phyloP scores from a whole-genome alignment of 179 eudicot species.

The Spinacia oleracea region DNA sequence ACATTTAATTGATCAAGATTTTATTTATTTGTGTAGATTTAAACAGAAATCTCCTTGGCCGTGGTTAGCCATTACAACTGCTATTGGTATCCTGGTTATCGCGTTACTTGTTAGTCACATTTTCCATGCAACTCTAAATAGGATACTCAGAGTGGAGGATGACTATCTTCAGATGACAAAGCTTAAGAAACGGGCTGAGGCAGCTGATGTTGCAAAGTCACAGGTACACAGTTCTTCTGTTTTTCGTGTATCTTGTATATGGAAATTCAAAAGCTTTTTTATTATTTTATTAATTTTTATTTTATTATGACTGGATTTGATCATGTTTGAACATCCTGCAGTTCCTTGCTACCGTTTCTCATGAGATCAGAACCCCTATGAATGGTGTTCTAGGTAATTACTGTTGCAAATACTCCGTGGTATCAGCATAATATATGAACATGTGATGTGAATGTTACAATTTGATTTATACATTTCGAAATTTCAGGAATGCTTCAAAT shows the following conservation, averaged over 20 bases:
- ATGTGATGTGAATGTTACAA: constrained; percentile 2
- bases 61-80: constrained; percentile 53
- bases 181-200: constrained; percentile 78
- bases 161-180: constrained; percentile 70
- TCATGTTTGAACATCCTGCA: constrained; percentile 32
- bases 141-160: constrained; percentile 75
- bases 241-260: not conserved
- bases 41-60: constrained; percentile 79
- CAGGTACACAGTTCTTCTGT: constrained; percentile 39
- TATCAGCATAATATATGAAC: not conserved
- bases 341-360: constrained; percentile 95
- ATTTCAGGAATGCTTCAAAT: constrained; percentile 79
- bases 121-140: constrained; percentile 59
- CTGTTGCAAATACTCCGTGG: not conserved
- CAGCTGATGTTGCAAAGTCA: constrained; percentile 90
- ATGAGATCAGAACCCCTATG: constrained; percentile 94
- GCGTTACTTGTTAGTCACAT: constrained; percentile 64
- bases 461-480: not conserved
- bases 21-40: constrained; percentile 47
- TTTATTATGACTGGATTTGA: constrained; percentile 18
- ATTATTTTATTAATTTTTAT: too few relatives aligned
- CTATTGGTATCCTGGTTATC: constrained; percentile 59
- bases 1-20: not conserved
- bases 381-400: constrained; percentile 79
- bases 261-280: too few relatives aligned